Evolutionary conservation across 768 basidiomycete species (phyloP), one percentile per base, ranked within the genome.

Genomic region (Phlebiopsis flavidoalba): DNA sequence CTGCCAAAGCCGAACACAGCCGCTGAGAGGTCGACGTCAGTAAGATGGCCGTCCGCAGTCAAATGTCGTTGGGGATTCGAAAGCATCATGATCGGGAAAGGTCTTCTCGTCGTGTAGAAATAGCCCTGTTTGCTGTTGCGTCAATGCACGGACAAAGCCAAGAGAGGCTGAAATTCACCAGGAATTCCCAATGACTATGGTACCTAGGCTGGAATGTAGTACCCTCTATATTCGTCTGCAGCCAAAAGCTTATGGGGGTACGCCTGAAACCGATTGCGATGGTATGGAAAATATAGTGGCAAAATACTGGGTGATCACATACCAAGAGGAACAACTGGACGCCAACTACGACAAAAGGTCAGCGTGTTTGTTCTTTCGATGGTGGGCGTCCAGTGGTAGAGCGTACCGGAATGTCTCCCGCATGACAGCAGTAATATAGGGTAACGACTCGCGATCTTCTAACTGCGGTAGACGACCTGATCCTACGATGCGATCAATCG

Each of bases 1-100:
- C 57, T 36, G 1, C 74, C 74, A 57, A 73, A 75, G 0, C 75
- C 75, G 60, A 71, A 76, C 10, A 65, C 66, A 56, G 12, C 2
- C 47, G 48, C 0, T 72, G 49, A 51, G 33, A 69, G 47, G n/a
- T 71, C 69, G 24, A 64, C 64, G 22, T 71, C 64, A 2, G 62
- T 62, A 3, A 64, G 58, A 54, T 73, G 66, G 0, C 74, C 62
- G 54, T 74, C 46, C 35, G 31, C 52, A 63, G 68, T 77, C 70
- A 63, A 77, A 59, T 73, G 79, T 4, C 78, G 65, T 8, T 75
- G 77, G 1, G 78, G 78, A 17, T 66, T n/a, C 64, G 66, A 77
- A 79, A 6, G 15, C 33, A 0, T 65, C 51, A 4, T 75, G 72
- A 8, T 75, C 63, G 4, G 71, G 69, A 57, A 75, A 78, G 22